These are phyloP conservation scores for Anastatica hierochuntica DNA, from an alignment of 345 rosid species.

Conservation along the genomic window DNA sequence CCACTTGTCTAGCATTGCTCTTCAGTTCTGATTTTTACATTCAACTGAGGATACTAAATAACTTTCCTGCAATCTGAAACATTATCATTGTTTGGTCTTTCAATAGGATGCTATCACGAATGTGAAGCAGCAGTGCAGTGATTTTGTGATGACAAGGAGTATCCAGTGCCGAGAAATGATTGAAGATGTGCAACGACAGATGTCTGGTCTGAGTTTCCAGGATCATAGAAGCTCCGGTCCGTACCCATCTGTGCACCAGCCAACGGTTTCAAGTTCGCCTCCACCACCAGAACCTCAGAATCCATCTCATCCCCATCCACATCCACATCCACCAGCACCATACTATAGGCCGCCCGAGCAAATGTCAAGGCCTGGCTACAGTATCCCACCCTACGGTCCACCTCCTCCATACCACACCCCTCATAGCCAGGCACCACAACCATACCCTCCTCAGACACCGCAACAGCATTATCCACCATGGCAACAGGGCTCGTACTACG, in stretches of 20 bases:
- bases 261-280: conserved; percentile 35
- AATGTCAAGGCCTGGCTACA: conserved; percentile 45
- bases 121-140: conserved; percentile 95
- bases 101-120: conserved; percentile 91
- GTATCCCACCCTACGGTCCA: conserved; percentile 40
- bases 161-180: conserved; percentile 98
- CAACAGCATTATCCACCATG: conserved; percentile 79
- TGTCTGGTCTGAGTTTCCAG: conserved; percentile 89
- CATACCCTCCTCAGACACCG: conserved; percentile 54
- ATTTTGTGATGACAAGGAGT: conserved; percentile 93
- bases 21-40: background rate
- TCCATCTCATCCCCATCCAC: conserved; percentile 29
- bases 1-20: background rate
- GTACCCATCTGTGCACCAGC: conserved; percentile 58
- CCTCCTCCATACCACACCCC: conserved; percentile 56
- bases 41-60: background rate
- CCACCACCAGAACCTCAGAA: conserved; percentile 49
- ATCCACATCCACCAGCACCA: conserved; percentile 36
- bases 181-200: conserved; percentile 85
- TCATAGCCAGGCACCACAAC: conserved; percentile 33
- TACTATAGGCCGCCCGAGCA: conserved; percentile 73
- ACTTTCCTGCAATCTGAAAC: conserved; percentile 4
- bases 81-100: background rate
- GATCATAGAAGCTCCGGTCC: conserved; percentile 56
- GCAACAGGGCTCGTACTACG: conserved; percentile 85